These are phyloP conservation scores for Ogataea pignaliae DNA, from an alignment of 805 yeast genomes.

Conservation along the genomic window DNA sequence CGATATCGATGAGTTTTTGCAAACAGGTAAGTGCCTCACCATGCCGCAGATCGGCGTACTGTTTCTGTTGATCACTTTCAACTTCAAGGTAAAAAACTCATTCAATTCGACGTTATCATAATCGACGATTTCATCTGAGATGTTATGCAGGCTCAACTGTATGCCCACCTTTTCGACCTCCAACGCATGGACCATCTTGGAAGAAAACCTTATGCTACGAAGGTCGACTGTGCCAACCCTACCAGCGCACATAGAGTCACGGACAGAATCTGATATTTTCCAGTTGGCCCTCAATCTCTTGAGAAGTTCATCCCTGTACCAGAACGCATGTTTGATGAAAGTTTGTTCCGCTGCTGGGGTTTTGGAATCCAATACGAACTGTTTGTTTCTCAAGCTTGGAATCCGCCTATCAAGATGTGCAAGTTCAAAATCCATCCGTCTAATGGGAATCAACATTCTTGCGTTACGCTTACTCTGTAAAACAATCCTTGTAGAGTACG, in stretches of 20 bases:
- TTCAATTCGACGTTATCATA: conserved; percentile 37
- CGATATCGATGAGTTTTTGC: conserved; percentile 25
- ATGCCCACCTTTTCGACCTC: conserved; percentile 45
- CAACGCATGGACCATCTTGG: conserved; percentile 54
- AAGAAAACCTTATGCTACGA: conserved; percentile 58
- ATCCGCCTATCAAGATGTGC: conserved; percentile 47
- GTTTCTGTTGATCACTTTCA: conserved; percentile 48
- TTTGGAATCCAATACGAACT: conserved; percentile 57
- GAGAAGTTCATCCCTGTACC: conserved; percentile 73
- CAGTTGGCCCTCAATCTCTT: conserved; percentile 61
- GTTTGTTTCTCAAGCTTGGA: conserved; percentile 69
- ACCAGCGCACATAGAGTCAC: conserved; percentile 26
- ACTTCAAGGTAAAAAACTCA: conserved; percentile 45
- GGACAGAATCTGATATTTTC: conserved; percentile 34
- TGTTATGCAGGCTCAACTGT: conserved; percentile 29
- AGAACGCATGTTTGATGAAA: conserved; percentile 61
- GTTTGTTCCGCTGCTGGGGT: conserved; percentile 52
- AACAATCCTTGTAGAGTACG: conserved; percentile 12
- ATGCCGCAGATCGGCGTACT: conserved; percentile 44
- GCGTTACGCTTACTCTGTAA: conserved; percentile 26
- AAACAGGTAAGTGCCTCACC: conserved; percentile 53
- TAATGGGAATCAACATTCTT: conserved; percentile 71
- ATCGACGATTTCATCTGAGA: conserved; percentile 9
- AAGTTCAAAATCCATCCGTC: conserved; percentile 42
- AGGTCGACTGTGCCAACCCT: conserved; percentile 60